These are phyloP conservation scores for Nicotiana tomentosiformis DNA, from an alignment of 257 asterid genomes.

Conservation along the genomic window DNA sequence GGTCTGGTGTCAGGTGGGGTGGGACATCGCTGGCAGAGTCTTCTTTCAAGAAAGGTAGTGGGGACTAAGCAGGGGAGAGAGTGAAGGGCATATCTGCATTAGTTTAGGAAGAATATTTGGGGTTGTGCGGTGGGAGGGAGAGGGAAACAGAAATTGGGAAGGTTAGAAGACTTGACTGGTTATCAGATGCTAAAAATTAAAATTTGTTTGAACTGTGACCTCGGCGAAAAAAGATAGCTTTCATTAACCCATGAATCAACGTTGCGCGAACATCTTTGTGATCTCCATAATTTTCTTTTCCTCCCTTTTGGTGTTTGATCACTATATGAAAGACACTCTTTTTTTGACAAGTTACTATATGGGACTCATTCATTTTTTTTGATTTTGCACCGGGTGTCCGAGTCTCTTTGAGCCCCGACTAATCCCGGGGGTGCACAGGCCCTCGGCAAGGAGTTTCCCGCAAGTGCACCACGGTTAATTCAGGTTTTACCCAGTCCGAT, in stretches of 20 bases:
- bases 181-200: not conserved
- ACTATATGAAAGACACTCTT: not conserved
- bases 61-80: not conserved
- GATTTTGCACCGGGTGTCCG: too few species aligned
- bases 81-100: not conserved
- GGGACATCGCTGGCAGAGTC: not conserved
- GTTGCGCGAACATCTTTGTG: not conserved
- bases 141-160: not conserved
- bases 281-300: not conserved
- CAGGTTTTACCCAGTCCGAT: too few species aligned
- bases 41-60: not conserved
- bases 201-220: not conserved
- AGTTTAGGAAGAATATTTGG: not conserved
- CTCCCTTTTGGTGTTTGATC: not conserved
- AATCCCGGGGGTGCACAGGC: too few species aligned
- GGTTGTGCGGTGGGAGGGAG: not conserved
- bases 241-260: not conserved
- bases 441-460: too few species aligned
- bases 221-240: not conserved
- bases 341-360: not conserved
- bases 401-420: too few species aligned
- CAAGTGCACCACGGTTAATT: too few species aligned
- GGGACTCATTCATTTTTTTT: not conserved
- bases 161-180: not conserved
- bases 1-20: not conserved